Percentiles rank a stretch among this genome's conserved stretches.
Evolutionary conservation across 331 rosid species (phyloP).

Genomic region (Dryas integrifolia): DNA sequence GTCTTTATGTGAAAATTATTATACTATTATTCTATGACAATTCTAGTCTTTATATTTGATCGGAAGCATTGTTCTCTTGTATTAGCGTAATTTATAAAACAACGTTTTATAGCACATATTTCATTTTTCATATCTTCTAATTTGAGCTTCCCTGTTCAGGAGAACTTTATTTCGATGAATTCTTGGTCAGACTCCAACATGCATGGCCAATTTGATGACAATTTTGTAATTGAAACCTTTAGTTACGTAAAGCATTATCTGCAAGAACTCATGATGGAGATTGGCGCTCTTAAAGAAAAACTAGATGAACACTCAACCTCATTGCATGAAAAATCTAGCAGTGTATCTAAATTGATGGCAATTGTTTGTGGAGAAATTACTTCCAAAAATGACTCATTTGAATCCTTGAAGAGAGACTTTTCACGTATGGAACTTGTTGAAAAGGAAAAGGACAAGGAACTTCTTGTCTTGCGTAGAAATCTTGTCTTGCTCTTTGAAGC

Average conservation of each 20-base stretch:
- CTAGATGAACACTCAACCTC: constrained; percentile 47
- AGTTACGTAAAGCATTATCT: constrained; percentile 50
- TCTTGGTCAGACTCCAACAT: constrained; percentile 49
- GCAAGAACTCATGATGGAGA: constrained; percentile 48
- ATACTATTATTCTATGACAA: neutral
- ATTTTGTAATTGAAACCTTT: constrained; percentile 34
- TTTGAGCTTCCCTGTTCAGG: constrained; percentile 50
- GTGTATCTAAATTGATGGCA: constrained; percentile 42
- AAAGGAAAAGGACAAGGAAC: constrained; percentile 53
- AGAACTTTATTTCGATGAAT: constrained; percentile 31
- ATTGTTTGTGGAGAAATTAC: constrained; percentile 51
- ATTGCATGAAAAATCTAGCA: constrained; percentile 48
- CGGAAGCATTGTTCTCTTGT: neutral
- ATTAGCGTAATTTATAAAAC: neutral
- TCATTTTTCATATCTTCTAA: constrained; percentile 20
- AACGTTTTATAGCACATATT: neutral
- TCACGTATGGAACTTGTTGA: constrained; percentile 25
- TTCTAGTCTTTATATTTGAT: neutral
- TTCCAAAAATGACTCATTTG: constrained; percentile 58
- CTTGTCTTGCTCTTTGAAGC: constrained; percentile 61
- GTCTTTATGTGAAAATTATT: neutral
- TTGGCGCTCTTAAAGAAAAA: constrained; percentile 55
- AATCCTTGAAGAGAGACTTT: constrained; percentile 56
- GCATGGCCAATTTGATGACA: constrained; percentile 42
- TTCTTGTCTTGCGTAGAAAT: constrained; percentile 50